These are phyloP conservation scores for Candida easanensis DNA, from an alignment of 805 yeast genomes.

Conservation along the genomic window DNA sequence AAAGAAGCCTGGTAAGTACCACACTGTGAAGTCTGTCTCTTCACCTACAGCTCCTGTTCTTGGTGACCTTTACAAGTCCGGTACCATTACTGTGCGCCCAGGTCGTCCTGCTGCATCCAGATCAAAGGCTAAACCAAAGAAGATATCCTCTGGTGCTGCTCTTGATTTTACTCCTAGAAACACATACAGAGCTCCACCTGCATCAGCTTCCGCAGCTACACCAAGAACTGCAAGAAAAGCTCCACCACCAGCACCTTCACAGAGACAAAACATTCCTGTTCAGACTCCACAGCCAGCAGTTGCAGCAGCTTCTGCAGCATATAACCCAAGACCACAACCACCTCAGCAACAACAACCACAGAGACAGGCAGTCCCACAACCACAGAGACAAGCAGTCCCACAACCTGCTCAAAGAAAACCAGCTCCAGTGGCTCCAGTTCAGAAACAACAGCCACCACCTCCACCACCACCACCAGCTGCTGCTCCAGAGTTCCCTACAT, in stretches of 20 bases:
- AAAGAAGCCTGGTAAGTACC: slow-evolving; percentile 84
- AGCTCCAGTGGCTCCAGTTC: slow-evolving; percentile 4
- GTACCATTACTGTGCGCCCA: slow-evolving; percentile 73
- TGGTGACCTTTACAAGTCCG: slow-evolving; percentile 82
- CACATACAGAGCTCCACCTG: slow-evolving; percentile 7
- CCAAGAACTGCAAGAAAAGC: slow-evolving; percentile 22
- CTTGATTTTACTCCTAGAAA: slow-evolving; percentile 31
- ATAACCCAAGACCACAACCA: slow-evolving; percentile 29
- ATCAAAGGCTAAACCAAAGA: slow-evolving; percentile 76
- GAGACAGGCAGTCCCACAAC: slow-evolving; percentile 23
- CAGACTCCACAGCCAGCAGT: slow-evolving; percentile 15
- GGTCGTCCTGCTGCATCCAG: slow-evolving; percentile 74
- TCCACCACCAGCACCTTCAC: slow-evolving; percentile 30
- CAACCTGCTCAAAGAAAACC: slow-evolving; percentile 37
- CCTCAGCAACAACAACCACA: slow-evolving; percentile 19
- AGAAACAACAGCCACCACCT: slow-evolving; percentile 64
- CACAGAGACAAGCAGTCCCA: slow-evolving; percentile 34
- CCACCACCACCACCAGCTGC: slow-evolving; percentile 69
- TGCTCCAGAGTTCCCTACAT: slow-evolving; percentile 70
- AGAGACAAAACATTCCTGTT: slow-evolving; percentile 15
- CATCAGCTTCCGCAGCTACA: not conserved
- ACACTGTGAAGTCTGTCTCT: slow-evolving; percentile 65
- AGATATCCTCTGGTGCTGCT: slow-evolving; percentile 30
- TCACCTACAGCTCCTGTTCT: slow-evolving; percentile 61
- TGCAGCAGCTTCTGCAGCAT: slow-evolving; percentile 39